Conservation (phyloP, 2,329 filamentous ascomycete species). For the Mycosphaerelloides madeirae region DNA sequence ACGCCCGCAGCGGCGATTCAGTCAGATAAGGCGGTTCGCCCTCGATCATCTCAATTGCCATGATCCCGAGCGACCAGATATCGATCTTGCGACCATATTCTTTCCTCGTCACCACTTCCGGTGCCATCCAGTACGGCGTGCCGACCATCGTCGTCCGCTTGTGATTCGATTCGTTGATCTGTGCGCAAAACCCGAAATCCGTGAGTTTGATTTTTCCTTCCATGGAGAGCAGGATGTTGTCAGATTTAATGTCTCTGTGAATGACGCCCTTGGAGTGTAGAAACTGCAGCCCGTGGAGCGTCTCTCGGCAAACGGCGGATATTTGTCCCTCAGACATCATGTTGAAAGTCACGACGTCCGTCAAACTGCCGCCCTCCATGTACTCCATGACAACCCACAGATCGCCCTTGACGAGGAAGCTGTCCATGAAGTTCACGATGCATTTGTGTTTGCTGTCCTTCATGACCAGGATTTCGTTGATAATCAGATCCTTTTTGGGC, state of each 20-base stretch:
- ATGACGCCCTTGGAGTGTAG: constrained; percentile 97
- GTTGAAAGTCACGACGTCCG: constrained; percentile 97
- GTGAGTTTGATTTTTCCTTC: constrained; percentile 97
- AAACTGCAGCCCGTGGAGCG: constrained; percentile 84
- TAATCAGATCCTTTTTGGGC: constrained; percentile 97
- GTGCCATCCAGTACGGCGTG: constrained; percentile 99
- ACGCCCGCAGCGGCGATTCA: constrained; percentile 83
- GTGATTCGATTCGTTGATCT: constrained; percentile 94
- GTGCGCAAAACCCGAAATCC: constrained; percentile 97
- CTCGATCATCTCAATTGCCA: constrained; percentile 99
- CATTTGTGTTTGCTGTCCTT: constrained; percentile 98
- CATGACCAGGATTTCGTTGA: constrained; percentile 99
- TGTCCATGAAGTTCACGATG: constrained; percentile 99
- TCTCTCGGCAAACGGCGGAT: constrained; percentile 90
- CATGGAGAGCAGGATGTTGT: constrained; percentile 90
- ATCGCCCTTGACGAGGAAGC: constrained; percentile 82
- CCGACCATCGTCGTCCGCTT: constrained; percentile 99
- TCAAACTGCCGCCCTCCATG: constrained; percentile 97
- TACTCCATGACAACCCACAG: constrained; percentile 99
- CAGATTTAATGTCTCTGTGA: constrained; percentile 97
- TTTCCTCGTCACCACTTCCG: constrained; percentile 93
- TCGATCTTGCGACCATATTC: constrained; percentile 98
- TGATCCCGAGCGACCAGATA: constrained; percentile 97
- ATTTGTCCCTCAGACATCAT: constrained; percentile 99
- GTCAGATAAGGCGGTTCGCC: constrained; percentile 96